Evolutionary conservation across 2,329 filamentous ascomycete species (phyloP), one percentile per base, ranked within the genome.

Genomic region (Trichocomaceae sp.): DNA sequence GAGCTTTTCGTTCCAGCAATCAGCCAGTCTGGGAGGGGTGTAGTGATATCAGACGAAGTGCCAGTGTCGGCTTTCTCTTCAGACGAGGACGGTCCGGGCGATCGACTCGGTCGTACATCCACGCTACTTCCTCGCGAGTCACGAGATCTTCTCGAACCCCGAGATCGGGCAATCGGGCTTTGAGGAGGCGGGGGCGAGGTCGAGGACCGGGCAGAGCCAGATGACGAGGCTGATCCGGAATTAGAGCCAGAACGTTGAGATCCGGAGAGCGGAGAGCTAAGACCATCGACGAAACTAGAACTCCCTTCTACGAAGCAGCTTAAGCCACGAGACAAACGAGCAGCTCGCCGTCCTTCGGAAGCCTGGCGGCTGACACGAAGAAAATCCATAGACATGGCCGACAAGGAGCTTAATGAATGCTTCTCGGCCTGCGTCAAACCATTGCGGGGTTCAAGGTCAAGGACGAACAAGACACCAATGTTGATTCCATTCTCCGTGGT

Each of bases 401-500:
- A 73, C 67, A 85, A 74, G 41, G 82, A 81, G 44, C 78, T 75
- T 64, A 87, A 70, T 48, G 82, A 83, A 20, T 75, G 71, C 54
- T 66, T 69, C 50, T 72, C 67, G 7, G 50, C 41, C 2, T 62
- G 41, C 0, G 61, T 64, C 17, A 86, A 62, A 0, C 77, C 78
- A 42, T 64, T 54, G 5, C 81, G 77, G 0, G 80, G 77, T n/a
- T 74, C 72, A 44, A 80, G 77, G 59, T 86, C 83, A 2, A 83
- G 70, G 2, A 86, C 77, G 51, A 79, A 79, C 56, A 83, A 82
- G 10, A 76, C 77, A 9, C 84, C 84, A 54, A 87, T 81, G 47
- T 77, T 76, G 60, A 80, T 77, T 26, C 79, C 77, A 35, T 76
- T 78, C 0, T 77, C 77, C 2, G 80, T 83, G 23, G 78, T 76